Conservation (phyloP, 2,329 filamentous ascomycete genomes). For the Fonsecaea pugnacius region DNA sequence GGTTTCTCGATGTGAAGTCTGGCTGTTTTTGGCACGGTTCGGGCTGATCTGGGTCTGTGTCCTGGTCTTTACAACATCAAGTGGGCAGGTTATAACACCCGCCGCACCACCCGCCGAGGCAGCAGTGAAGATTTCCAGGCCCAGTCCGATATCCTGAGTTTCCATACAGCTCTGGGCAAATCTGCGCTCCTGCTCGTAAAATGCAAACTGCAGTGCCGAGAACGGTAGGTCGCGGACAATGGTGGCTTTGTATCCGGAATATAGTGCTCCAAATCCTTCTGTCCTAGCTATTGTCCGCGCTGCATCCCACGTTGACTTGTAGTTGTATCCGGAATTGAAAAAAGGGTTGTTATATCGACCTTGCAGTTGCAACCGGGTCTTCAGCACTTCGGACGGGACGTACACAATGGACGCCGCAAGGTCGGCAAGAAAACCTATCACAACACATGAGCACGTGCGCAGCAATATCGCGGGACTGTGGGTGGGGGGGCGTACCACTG, state of each 20-base stretch:
- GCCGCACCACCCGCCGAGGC: conserved; percentile 89
- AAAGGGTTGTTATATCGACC: conserved; percentile 93
- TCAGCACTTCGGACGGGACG: conserved; percentile 95
- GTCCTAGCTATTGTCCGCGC: conserved; percentile 78
- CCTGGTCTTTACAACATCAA: conserved; percentile 96
- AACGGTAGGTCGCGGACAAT: conserved; percentile 93
- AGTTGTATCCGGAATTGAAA: conserved; percentile 95
- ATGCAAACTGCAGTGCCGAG: conserved; percentile 94
- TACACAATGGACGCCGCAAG: conserved; percentile 90
- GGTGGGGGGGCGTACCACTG: conserved; percentile 63
- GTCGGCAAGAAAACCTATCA: conserved; percentile 79
- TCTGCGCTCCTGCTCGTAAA: conserved; percentile 91
- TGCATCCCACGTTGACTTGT: conserved; percentile 82
- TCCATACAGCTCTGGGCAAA: conserved; percentile 79
- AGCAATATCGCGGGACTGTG: neutral
- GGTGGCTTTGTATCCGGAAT: conserved; percentile 96
- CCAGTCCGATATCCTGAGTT: conserved; percentile 80
- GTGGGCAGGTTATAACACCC: conserved; percentile 89
- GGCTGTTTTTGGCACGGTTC: conserved; percentile 40
- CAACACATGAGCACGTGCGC: conserved; percentile 33
- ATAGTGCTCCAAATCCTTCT: conserved; percentile 84
- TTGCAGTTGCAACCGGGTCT: conserved; percentile 94
- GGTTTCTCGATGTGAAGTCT: conserved; percentile 33
- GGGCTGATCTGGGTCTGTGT: conserved; percentile 87
- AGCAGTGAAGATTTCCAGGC: conserved; percentile 85